Evolutionary conservation across 2,329 filamentous ascomycete species (phyloP).

Genomic region (Plenodomus biglobosus): DNA sequence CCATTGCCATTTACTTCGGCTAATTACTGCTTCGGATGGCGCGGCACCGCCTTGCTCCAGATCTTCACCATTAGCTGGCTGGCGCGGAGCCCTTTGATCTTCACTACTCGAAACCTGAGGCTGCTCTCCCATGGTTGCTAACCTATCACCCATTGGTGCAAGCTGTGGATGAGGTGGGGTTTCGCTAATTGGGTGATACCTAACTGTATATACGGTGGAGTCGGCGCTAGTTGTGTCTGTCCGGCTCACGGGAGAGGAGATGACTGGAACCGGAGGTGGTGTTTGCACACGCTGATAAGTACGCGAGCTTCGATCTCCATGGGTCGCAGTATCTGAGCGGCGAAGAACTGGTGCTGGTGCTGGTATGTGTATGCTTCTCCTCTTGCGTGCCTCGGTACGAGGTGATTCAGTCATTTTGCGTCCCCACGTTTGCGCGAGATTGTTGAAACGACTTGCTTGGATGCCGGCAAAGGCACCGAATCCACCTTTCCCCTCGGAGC

Average conservation of each 20-base stretch:
- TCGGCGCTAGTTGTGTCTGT: slow-evolving; percentile 63
- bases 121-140: slow-evolving; percentile 8
- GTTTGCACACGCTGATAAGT: slow-evolving; percentile 36
- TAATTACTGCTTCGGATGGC: slow-evolving; percentile 10
- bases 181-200: slow-evolving; percentile 60
- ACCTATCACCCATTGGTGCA: slow-evolving; percentile 19
- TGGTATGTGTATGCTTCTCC: slow-evolving; percentile 37
- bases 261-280: slow-evolving; percentile 47
- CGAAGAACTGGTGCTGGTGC: slow-evolving; percentile 34
- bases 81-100: slow-evolving; percentile 5
- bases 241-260: slow-evolving; percentile 60
- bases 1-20: slow-evolving; percentile 48
- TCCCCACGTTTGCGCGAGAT: slow-evolving; percentile 32
- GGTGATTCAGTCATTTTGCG: slow-evolving; percentile 33
- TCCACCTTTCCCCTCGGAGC: slow-evolving; percentile 21
- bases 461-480: slow-evolving; percentile 30
- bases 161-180: slow-evolving; percentile 25
- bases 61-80: slow-evolving; percentile 25
- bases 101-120: neutral
- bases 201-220: slow-evolving; percentile 65
- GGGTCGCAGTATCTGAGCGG: slow-evolving; percentile 30
- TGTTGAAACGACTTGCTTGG: slow-evolving; percentile 26
- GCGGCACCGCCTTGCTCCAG: slow-evolving; percentile 34
- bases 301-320: slow-evolving; percentile 26
- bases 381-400: slow-evolving; percentile 32